Conservation (phyloP, 768 basidiomycete species). For the Lactarius evosmus region DNA sequence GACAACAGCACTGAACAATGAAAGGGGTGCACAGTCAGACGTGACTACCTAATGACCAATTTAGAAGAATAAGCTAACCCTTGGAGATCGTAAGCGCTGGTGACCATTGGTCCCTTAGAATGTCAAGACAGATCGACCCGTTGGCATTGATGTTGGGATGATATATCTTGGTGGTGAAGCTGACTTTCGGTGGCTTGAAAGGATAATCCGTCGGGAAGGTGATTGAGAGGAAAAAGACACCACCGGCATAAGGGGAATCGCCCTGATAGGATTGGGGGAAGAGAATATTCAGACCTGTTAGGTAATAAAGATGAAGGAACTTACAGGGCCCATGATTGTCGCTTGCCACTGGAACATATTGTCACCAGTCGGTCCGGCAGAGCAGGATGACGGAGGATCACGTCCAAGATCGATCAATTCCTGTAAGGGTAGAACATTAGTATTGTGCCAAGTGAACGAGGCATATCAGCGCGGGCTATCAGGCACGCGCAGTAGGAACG, state of each 20-base stretch:
- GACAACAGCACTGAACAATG: slow-evolving; percentile 77
- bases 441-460: slow-evolving; percentile 15
- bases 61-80: slow-evolving; percentile 49
- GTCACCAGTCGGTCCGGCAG: slow-evolving; percentile 95
- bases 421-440: slow-evolving; percentile 43
- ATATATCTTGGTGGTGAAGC: slow-evolving; percentile 99
- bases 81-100: slow-evolving; percentile 99
- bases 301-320: slow-evolving; percentile 35
- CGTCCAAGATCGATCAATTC: slow-evolving; percentile 99
- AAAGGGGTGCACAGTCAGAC: slow-evolving; percentile 2
- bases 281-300: slow-evolving; percentile 29
- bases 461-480: background rate
- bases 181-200: slow-evolving; percentile 99
- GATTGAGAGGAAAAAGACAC: slow-evolving; percentile 97
- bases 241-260: slow-evolving; percentile 97
- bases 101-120: slow-evolving; percentile 98
- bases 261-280: slow-evolving; percentile 51
- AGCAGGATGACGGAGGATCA: slow-evolving; percentile 99
- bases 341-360: slow-evolving; percentile 99
- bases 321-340: slow-evolving; percentile 98
- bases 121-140: slow-evolving; percentile 98
- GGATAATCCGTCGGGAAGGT: slow-evolving; percentile 97
- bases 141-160: slow-evolving; percentile 99
- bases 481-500: slow-evolving; percentile 8
- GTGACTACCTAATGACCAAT: background rate